Percentiles rank a stretch among this genome's conserved stretches.
Conservation (phyloP, 176 grass and related monocot species). For the Eleusine indica region DNA sequence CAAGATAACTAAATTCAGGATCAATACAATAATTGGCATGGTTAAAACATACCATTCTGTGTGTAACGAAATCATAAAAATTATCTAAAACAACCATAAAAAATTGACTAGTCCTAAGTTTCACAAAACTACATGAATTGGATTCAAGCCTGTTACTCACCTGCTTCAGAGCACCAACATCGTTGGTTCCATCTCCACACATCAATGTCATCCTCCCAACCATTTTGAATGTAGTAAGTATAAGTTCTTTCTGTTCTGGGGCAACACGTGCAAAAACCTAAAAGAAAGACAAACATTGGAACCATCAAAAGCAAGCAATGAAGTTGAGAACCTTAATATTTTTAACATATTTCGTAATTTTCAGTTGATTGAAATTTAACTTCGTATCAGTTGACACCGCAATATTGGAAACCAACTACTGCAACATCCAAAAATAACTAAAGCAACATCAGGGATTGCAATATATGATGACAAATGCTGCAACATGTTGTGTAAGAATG, state of each 20-base stretch:
- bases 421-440: no score
- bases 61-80: neutral
- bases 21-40: conserved; percentile 10
- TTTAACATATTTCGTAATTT: no score
- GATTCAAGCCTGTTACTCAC: conserved; percentile 37
- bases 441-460: no score
- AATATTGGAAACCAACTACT: no score
- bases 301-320: no score
- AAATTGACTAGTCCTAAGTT: conserved; percentile 17
- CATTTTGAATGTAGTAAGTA: conserved; percentile 92
- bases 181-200: conserved; percentile 99
- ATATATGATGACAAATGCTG: no score
- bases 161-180: conserved; percentile 99
- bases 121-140: conserved; percentile 2
- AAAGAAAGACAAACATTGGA: conserved; percentile 34
- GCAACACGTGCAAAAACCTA: conserved; percentile 98
- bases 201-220: conserved; percentile 97
- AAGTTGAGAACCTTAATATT: neutral
- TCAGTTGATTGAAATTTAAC: no score
- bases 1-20: neutral
- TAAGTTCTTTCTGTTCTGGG: conserved; percentile 99
- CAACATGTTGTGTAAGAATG: no score
- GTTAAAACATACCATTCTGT: neutral
- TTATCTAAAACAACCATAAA: neutral
- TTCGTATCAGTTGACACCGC: no score